Base-by-base conservation (phyloP, 164 flowering plant genomes). In the Paratinospora sagittata region DNA sequence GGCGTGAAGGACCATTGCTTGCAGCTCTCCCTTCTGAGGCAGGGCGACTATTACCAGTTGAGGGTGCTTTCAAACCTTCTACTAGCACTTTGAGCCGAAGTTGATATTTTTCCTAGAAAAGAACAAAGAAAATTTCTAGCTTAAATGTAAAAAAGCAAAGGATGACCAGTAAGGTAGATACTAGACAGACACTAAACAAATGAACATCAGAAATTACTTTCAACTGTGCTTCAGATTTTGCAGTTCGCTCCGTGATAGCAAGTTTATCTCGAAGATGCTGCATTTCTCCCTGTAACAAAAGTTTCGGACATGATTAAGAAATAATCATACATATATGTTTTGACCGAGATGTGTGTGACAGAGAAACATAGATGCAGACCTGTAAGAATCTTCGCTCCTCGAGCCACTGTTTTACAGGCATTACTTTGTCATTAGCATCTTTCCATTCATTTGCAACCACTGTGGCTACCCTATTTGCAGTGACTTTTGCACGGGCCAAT, bases 401-500 rank as follows among this genome's bases (percentile, higher is more conserved):
- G 75, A 92, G 90, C 98, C 98, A 94, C 73, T 94, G 98, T 72
- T 82, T 94, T 45, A 94, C 98, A 68, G 97, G 98, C 98, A 96
- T 95, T 66, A 95, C 99, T 78, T 95, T 95, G 82, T 95, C 98
- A 82, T 88, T 95, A 55, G 89, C 87, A 83, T 92, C 98, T 83
- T 95, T 95, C 99, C 99, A 95, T 71, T 92, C 98, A 83, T 95
- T 92, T 27, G 99, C 98, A 39, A 92, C 98, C 41, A 92, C 98
- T 37, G 81, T 81, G 5, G 98, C 98, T 62, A 91, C 98, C 80
- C 98, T 88, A 78, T 92, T 95, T 52, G 99, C 99, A 14, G 93
- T 86, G 64, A 95, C 98, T 84, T 92, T 95, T 21, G 97, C 99
- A 70, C 99, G 96, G 26, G 99, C 98, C 75, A 95, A 84, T 84